Evolutionary conservation across 2,329 filamentous ascomycete species (phyloP).

Genomic region (Aspergillus fumigatus): DNA sequence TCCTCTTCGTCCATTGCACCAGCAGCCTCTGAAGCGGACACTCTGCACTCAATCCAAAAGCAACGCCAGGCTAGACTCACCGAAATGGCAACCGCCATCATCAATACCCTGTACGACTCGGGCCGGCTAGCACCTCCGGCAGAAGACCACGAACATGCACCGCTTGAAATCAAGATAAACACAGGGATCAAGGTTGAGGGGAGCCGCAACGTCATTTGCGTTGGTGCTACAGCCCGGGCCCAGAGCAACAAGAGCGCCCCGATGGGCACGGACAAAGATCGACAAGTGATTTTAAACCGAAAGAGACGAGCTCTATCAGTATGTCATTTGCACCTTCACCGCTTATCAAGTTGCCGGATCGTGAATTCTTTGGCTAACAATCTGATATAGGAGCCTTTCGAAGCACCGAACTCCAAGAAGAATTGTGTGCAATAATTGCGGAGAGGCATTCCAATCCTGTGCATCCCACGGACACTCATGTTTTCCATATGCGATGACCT

Average conservation of each 20-base stretch:
- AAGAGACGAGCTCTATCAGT: slow-evolving; percentile 23
- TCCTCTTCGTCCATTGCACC: background rate
- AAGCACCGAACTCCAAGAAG: background rate
- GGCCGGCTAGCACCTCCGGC: slow-evolving; percentile 9
- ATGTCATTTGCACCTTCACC: slow-evolving; percentile 4
- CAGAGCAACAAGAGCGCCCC: background rate
- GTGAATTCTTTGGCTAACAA: background rate
- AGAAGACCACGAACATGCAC: slow-evolving; percentile 8
- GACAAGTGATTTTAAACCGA: background rate
- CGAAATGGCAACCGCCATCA: slow-evolving; percentile 21
- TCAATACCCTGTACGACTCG: slow-evolving; percentile 18
- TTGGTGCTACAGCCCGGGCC: slow-evolving; percentile 5
- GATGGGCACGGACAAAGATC: background rate
- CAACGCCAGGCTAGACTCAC: slow-evolving; percentile 21
- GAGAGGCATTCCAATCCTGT: background rate
- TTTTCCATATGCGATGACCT: background rate
- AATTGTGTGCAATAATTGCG: background rate
- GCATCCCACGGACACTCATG: background rate
- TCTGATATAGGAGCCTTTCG: background rate
- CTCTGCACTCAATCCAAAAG: slow-evolving; percentile 14
- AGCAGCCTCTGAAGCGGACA: background rate
- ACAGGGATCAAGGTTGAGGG: slow-evolving; percentile 28
- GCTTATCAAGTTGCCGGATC: background rate
- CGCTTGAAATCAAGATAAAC: slow-evolving; percentile 24
- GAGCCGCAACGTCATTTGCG: slow-evolving; percentile 23